These are phyloP conservation scores for Xylaria sp. DNA, from an alignment of 2,329 filamentous ascomycete genomes.

Conservation along the genomic window DNA sequence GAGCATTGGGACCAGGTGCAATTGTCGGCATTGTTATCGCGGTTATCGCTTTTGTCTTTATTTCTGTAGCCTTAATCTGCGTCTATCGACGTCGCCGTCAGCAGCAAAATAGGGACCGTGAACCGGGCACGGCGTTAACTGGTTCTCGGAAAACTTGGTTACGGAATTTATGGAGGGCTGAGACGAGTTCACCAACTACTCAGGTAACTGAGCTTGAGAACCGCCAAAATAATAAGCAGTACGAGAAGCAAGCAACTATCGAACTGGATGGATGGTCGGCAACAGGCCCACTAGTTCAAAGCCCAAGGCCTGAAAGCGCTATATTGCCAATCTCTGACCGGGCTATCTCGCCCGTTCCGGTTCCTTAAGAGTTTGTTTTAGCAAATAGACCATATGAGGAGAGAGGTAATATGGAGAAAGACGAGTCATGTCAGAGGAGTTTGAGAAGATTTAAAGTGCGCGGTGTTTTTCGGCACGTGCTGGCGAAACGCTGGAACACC, in stretches of 20 bases:
- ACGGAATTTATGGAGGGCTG: conserved; percentile 13
- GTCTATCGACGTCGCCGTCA: conserved; percentile 2
- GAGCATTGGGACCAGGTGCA: not conserved
- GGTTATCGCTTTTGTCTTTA: not conserved
- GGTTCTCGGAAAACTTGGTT: not conserved
- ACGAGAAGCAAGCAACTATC: conserved; percentile 4
- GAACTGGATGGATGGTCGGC: not conserved
- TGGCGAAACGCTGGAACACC: conserved; percentile 31
- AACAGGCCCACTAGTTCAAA: not conserved
- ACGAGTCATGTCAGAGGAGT: conserved; percentile 61
- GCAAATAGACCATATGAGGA: not conserved
- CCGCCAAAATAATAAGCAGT: not conserved
- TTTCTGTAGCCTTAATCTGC: not conserved
- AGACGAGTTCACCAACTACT: conserved; percentile 8
- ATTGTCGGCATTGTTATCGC: not conserved
- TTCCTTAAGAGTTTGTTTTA: conserved; percentile 23
- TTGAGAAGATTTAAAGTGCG: conserved; percentile 73
- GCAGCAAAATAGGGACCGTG: not conserved
- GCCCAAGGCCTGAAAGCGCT: conserved; percentile 6
- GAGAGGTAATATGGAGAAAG: not conserved
- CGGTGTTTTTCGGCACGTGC: conserved; percentile 71
- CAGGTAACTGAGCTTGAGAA: conserved; percentile 1
- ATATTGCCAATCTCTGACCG: conserved; percentile 8
- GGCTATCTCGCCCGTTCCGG: not conserved
- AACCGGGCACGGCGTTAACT: not conserved